Percentiles rank a stretch among this genome's conserved stretches.
These are phyloP conservation scores for Myriosclerotinia scirpicola DNA, from an alignment of 2,329 filamentous ascomycete species.

Conservation along the genomic window DNA sequence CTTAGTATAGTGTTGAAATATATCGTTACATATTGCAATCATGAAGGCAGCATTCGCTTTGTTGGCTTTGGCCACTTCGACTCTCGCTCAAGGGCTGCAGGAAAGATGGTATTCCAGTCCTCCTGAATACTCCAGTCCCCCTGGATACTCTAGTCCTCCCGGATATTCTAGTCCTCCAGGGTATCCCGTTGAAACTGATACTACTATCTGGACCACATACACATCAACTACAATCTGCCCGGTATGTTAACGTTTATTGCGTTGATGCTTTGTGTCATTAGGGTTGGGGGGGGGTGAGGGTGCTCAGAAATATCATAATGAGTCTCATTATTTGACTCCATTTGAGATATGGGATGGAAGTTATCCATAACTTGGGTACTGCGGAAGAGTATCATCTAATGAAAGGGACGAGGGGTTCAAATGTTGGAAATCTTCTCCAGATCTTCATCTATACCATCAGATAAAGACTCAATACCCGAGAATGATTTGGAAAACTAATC, in stretches of 20 bases:
- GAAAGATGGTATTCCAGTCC: constrained; percentile 21
- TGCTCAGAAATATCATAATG: neutral
- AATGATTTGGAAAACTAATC: neutral
- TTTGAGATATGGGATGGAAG: neutral
- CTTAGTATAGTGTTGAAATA: neutral
- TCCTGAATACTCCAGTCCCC: constrained; percentile 7
- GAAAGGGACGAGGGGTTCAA: neutral
- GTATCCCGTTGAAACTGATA: constrained; percentile 9
- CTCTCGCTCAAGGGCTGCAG: constrained; percentile 20
- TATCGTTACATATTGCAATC: constrained; percentile 8
- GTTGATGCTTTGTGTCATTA: neutral
- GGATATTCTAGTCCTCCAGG: neutral
- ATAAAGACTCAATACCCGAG: neutral
- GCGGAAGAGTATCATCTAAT: neutral
- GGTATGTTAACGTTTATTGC: neutral
- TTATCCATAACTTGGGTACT: neutral
- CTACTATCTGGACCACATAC: constrained; percentile 17
- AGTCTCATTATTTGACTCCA: neutral
- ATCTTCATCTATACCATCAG: neutral
- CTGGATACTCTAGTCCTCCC: constrained; percentile 13
- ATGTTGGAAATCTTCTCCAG: no score
- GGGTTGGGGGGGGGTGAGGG: neutral
- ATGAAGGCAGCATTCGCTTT: constrained; percentile 21
- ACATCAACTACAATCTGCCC: constrained; percentile 24
- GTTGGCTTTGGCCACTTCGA: constrained; percentile 23